Evolutionary conservation across 768 basidiomycete species (phyloP).

Genomic region (Sarcomyxa edulis): DNA sequence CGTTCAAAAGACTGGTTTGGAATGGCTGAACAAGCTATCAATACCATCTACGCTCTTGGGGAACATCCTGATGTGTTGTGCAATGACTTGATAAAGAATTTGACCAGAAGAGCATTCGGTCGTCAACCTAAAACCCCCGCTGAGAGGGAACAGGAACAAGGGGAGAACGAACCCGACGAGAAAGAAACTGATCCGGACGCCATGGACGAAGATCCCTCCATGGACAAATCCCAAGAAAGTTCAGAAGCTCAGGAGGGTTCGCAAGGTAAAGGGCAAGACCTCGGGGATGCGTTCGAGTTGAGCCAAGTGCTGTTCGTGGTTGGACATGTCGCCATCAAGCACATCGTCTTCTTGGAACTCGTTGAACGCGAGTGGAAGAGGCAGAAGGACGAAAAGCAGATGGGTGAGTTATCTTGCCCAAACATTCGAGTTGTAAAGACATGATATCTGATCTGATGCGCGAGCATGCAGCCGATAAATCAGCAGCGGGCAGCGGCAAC

Average conservation of each 20-base stretch:
- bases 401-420: constrained; percentile 42
- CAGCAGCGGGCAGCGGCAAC: constrained; percentile 29
- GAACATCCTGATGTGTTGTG: constrained; percentile 90
- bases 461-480: constrained; percentile 52
- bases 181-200: constrained; percentile 37
- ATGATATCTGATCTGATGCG: not conserved
- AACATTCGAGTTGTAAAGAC: not conserved
- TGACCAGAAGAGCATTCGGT: constrained; percentile 70
- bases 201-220: constrained; percentile 51
- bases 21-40: constrained; percentile 94
- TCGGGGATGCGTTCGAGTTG: constrained; percentile 81
- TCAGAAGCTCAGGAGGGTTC: constrained; percentile 17
- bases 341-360: constrained; percentile 92
- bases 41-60: constrained; percentile 91
- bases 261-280: constrained; percentile 37
- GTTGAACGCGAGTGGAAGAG: constrained; percentile 96
- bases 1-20: constrained; percentile 93
- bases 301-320: constrained; percentile 94
- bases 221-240: not conserved
- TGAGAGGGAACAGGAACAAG: no score
- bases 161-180: constrained; percentile 11
- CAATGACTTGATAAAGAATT: constrained; percentile 71
- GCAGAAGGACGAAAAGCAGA: constrained; percentile 84
- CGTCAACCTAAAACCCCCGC: constrained; percentile 18
- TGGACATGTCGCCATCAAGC: constrained; percentile 96